Evolutionary conservation across 805 yeast species (phyloP).

Genomic region (Metahyphopichia silvanorum): DNA sequence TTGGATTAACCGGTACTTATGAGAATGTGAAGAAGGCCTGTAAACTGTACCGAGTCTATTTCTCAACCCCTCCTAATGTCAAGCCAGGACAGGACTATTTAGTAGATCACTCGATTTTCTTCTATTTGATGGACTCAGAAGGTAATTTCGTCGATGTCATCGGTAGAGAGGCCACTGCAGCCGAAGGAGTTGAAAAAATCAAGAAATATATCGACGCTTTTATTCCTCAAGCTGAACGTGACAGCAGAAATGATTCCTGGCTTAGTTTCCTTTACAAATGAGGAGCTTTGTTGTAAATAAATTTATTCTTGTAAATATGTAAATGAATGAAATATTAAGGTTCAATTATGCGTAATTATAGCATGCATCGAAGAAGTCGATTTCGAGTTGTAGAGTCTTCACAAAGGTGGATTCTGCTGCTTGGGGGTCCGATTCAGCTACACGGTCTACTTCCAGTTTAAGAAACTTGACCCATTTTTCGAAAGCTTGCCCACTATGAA

Average conservation of each 20-base stretch:
- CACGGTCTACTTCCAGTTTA: constrained; percentile 39
- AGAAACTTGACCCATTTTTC: constrained; percentile 48
- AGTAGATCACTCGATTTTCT: constrained; percentile 96
- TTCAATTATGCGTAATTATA: constrained; percentile 19
- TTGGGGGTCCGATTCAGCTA: constrained; percentile 20
- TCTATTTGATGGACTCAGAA: constrained; percentile 97
- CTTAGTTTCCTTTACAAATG: constrained; percentile 53
- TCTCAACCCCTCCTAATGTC: constrained; percentile 93
- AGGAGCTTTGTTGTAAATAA: constrained; percentile 3
- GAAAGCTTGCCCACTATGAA: constrained; percentile 50
- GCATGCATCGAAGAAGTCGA: constrained; percentile 47
- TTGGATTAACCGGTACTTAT: constrained; percentile 90
- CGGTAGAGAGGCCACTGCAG: constrained; percentile 85
- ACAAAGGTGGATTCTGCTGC: constrained; percentile 21
- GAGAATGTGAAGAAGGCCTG: constrained; percentile 82
- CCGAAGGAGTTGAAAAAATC: constrained; percentile 74
- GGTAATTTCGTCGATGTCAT: constrained; percentile 93
- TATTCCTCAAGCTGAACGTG: constrained; percentile 69
- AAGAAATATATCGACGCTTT: constrained; percentile 71
- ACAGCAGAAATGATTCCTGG: constrained; percentile 58
- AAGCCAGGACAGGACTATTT: constrained; percentile 95
- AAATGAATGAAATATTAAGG: not conserved
- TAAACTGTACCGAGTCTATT: constrained; percentile 89
- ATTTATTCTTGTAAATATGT: not conserved
- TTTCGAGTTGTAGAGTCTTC: constrained; percentile 37